phyloP scores from a whole-genome alignment of 2,329 filamentous ascomycete species.

The Claviceps paspali region DNA sequence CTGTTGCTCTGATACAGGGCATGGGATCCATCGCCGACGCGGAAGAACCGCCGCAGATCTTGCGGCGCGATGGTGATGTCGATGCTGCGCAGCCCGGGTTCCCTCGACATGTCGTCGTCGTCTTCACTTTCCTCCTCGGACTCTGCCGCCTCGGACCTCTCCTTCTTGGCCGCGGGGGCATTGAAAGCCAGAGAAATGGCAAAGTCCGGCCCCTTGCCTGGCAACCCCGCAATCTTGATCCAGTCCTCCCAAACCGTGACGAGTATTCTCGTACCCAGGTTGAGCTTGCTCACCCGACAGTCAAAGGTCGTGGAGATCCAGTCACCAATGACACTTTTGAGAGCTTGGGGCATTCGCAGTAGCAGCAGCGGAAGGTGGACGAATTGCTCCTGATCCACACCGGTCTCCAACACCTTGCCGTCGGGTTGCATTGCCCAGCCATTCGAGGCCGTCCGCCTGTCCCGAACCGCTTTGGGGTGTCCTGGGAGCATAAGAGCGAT shows the following conservation, averaged over 20 bases:
- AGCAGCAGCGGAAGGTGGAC: conserved; percentile 36
- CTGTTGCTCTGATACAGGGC: conserved; percentile 1
- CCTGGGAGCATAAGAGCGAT: conserved; percentile 34
- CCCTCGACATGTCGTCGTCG: conserved; percentile 6
- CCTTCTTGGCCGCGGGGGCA: conserved; percentile 16
- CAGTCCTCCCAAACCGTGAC: conserved; percentile 35
- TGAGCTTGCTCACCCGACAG: conserved; percentile 36
- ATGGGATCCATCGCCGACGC: conserved; percentile 18
- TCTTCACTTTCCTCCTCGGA: conserved; percentile 9
- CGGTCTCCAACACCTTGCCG: not conserved
- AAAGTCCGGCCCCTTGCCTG: conserved; percentile 25
- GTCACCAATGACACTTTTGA: conserved; percentile 32
- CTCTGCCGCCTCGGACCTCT: not conserved
- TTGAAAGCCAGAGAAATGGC: conserved; percentile 37
- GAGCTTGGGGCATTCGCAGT: conserved; percentile 37
- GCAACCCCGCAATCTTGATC: conserved; percentile 25
- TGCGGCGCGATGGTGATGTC: conserved; percentile 35
- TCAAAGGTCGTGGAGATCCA: conserved; percentile 41
- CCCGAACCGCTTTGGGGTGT: conserved; percentile 8
- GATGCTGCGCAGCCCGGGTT: conserved; percentile 24
- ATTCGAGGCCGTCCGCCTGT: conserved; percentile 3
- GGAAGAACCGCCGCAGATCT: conserved; percentile 32
- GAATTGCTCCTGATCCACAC: conserved; percentile 19
- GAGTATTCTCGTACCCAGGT: conserved; percentile 34
- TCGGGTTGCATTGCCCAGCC: conserved; percentile 11